These are phyloP conservation scores for Penicillium angulare DNA, from an alignment of 495 filamentous ascomycete genomes.

Conservation along the genomic window DNA sequence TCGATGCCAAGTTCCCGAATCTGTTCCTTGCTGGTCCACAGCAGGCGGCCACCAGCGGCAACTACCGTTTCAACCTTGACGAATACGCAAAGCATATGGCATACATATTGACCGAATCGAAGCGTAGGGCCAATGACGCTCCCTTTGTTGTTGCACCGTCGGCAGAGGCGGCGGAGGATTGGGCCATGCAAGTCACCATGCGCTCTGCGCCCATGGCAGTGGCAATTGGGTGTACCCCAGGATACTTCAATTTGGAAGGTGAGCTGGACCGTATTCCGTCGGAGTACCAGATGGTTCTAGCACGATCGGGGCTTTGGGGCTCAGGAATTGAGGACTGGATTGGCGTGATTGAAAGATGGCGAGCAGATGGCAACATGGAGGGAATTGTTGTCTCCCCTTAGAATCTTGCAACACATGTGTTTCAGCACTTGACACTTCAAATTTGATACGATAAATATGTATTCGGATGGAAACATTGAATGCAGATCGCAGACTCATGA, in stretches of 20 bases:
- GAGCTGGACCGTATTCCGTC: not conserved
- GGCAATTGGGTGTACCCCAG: not conserved
- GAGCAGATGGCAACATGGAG: not conserved
- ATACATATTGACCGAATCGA: slow-evolving; percentile 36
- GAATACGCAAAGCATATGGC: slow-evolving; percentile 36
- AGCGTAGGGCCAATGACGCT: slow-evolving; percentile 17
- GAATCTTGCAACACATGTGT: no score
- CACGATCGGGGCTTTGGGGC: not conserved
- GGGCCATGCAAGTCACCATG: slow-evolving; percentile 8
- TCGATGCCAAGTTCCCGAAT: slow-evolving; percentile 50
- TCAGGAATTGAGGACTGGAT: not conserved
- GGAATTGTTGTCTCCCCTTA: not conserved
- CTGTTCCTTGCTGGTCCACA: slow-evolving; percentile 43
- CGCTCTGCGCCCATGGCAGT: not conserved
- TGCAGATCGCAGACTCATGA: no score
- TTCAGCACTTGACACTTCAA: no score
- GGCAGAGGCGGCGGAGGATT: slow-evolving; percentile 44
- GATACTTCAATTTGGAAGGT: slow-evolving; percentile 3
- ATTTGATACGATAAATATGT: no score
- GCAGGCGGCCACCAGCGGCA: slow-evolving; percentile 39
- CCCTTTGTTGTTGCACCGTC: slow-evolving; percentile 35
- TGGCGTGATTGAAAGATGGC: not conserved
- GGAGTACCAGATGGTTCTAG: not conserved
- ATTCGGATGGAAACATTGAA: no score
- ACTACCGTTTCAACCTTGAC: slow-evolving; percentile 40